A percentile compares a stretch with the other conserved stretches of the same genome.
Evolutionary conservation across 2,329 filamentous ascomycete genomes (phyloP).

Genomic region (Aspergillus neotritici): DNA sequence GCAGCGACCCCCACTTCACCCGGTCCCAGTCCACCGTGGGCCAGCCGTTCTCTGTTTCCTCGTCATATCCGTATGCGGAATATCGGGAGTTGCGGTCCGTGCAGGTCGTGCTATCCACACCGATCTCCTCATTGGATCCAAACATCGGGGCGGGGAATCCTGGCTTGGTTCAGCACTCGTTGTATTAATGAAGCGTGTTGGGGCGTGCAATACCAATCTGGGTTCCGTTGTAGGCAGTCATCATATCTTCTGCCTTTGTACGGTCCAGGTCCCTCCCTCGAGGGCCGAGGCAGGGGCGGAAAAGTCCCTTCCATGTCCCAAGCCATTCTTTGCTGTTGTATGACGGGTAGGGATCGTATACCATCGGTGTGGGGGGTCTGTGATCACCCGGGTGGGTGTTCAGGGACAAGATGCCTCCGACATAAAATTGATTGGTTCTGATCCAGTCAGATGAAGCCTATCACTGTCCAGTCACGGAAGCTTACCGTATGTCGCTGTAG

Average conservation of each 20-base stretch:
- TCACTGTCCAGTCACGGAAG: no score
- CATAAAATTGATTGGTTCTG: no score
- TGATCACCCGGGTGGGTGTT: no score
- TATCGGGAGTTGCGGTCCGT: slow-evolving; percentile 66
- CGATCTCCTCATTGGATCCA: slow-evolving; percentile 57
- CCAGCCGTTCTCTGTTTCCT: slow-evolving; percentile 21
- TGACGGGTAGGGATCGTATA: slow-evolving; percentile 66
- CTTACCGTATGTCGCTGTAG: no score
- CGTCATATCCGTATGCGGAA: slow-evolving; percentile 47
- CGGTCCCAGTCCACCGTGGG: slow-evolving; percentile 48
- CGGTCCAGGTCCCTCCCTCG: slow-evolving; percentile 19
- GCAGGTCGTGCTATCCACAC: slow-evolving; percentile 59
- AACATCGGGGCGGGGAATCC: slow-evolving; percentile 57
- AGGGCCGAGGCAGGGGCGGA: slow-evolving; percentile 17
- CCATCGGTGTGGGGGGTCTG: no score
- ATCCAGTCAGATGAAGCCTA: no score
- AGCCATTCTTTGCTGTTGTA: slow-evolving; percentile 62
- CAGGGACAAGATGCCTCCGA: no score
- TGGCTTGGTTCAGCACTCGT: slow-evolving; percentile 39
- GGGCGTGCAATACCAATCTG: slow-evolving; percentile 9
- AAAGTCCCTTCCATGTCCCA: slow-evolving; percentile 12
- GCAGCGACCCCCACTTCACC: slow-evolving; percentile 66
- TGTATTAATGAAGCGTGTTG: slow-evolving; percentile 15
- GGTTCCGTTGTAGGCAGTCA: slow-evolving; percentile 19
- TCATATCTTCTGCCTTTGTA: slow-evolving; percentile 18